Percentiles rank a stretch among this genome's conserved stretches.
These are phyloP conservation scores for Zanthoxylum bungeanum DNA, from an alignment of 345 rosid species.

Conservation along the genomic window DNA sequence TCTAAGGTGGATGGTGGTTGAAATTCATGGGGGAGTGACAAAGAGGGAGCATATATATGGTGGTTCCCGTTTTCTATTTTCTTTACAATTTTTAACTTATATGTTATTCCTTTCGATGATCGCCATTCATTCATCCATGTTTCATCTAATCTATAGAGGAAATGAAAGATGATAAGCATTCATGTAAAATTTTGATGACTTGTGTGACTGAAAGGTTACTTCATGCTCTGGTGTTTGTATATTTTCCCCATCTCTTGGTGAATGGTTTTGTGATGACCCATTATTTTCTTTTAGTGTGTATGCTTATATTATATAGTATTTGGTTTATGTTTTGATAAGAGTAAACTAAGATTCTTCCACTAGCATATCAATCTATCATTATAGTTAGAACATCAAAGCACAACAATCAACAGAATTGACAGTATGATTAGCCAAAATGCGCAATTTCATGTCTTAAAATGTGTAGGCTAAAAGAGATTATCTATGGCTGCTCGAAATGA, in stretches of 20 bases:
- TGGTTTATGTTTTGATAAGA: neutral
- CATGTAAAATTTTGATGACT: neutral
- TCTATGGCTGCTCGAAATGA: neutral
- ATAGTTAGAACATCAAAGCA: neutral
- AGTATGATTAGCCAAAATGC: neutral
- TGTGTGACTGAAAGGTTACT: neutral
- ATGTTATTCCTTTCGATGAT: neutral
- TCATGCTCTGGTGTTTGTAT: neutral
- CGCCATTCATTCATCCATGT: neutral
- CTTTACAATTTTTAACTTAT: neutral
- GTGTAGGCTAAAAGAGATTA: neutral
- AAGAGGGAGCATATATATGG: neutral
- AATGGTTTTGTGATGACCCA: neutral
- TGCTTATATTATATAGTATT: neutral
- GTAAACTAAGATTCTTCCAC: neutral
- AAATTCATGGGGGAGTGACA: neutral
- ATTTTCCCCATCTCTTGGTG: neutral
- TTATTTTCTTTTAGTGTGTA: neutral
- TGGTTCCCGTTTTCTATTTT: neutral
- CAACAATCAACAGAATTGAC: neutral
- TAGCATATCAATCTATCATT: neutral
- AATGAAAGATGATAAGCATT: neutral
- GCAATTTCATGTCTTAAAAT: neutral
- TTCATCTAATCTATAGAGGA: constrained; percentile 1
- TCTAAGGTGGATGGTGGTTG: neutral